phyloP scores from a whole-genome alignment of 352 stramenopile species.

The Saprolegnia diclina region DNA sequence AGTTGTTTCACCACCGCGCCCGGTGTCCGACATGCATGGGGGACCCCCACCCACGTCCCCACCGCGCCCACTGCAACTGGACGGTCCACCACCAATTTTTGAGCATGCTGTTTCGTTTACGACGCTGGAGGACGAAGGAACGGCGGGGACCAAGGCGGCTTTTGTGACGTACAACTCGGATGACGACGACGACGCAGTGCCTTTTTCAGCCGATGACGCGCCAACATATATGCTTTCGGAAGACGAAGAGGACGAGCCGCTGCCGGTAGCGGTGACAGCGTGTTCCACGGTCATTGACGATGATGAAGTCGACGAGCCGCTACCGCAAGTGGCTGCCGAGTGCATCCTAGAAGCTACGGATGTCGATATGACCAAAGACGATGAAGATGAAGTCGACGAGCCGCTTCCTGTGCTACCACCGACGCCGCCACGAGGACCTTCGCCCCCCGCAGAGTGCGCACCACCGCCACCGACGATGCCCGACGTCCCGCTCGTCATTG shows the following conservation, averaged over 20 bases:
- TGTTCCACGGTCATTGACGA: background rate
- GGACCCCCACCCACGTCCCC: background rate
- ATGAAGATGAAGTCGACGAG: conserved; percentile 40
- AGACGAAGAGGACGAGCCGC: conserved; percentile 17
- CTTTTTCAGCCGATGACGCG: conserved; percentile 16
- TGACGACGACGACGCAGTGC: conserved; percentile 16
- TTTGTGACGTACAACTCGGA: conserved; percentile 19
- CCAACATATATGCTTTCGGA: background rate
- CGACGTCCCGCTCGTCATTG: conserved; percentile 34
- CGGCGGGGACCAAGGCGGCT: background rate
- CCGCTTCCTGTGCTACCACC: conserved; percentile 20
- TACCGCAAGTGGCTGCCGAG: conserved; percentile 29
- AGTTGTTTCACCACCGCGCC: background rate
- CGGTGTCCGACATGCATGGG: background rate
- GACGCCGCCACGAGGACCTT: background rate
- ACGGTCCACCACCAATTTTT: conserved; percentile 1
- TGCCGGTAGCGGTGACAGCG: background rate
- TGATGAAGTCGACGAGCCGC: conserved; percentile 57
- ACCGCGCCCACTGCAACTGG: conserved; percentile 22
- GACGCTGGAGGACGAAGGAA: too few relatives aligned
- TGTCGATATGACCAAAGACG: conserved; percentile 20
- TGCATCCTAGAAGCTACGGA: conserved; percentile 23
- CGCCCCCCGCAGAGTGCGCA: background rate
- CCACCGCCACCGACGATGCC: conserved; percentile 28
- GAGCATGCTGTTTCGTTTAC: too few relatives aligned